A percentile compares a stretch with the other conserved stretches of the same genome.
These are phyloP conservation scores for Lobosporangium transversale DNA, from an alignment of 192 early-diverging fungal species.

Conservation along the genomic window DNA sequence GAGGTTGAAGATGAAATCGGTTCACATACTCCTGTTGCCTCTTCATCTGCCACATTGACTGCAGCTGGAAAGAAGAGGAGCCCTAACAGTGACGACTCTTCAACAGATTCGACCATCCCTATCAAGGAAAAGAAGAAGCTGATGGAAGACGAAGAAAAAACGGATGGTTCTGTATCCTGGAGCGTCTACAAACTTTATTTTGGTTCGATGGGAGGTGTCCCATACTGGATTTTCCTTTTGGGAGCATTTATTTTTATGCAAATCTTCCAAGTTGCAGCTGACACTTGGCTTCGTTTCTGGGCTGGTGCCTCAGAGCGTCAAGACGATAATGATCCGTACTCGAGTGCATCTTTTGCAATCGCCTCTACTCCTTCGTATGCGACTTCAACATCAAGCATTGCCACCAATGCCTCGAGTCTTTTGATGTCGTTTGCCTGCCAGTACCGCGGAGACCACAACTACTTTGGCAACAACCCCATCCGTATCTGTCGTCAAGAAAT, in stretches of 20 bases:
- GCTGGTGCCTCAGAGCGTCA: conserved; percentile 19
- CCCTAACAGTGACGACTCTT: conserved; percentile 48
- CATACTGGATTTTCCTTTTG: conserved; percentile 68
- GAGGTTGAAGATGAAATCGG: conserved; percentile 37
- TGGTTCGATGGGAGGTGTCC: conserved; percentile 68
- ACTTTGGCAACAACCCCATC: conserved; percentile 41
- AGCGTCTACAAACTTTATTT: conserved; percentile 85
- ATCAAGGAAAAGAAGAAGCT: conserved; percentile 61
- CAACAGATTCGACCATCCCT: conserved; percentile 59
- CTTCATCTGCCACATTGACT: conserved; percentile 24
- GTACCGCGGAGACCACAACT: conserved; percentile 47
- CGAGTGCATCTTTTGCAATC: conserved; percentile 16
- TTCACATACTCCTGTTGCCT: conserved; percentile 5
- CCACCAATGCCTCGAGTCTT: conserved; percentile 35
- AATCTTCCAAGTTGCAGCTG: conserved; percentile 54
- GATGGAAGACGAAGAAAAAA: conserved; percentile 86
- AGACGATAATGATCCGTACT: background rate
- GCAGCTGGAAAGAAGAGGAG: conserved; percentile 42
- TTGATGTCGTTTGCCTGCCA: conserved; percentile 52
- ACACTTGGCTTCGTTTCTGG: conserved; percentile 51
- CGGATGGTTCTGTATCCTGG: conserved; percentile 79
- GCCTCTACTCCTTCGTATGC: conserved; percentile 22
- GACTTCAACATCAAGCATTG: conserved; percentile 15
- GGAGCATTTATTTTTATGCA: conserved; percentile 56
- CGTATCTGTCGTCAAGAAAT: conserved; percentile 46